phyloP scores from a whole-genome alignment of 2,329 filamentous ascomycete species.

The Colletotrichum lupini region DNA sequence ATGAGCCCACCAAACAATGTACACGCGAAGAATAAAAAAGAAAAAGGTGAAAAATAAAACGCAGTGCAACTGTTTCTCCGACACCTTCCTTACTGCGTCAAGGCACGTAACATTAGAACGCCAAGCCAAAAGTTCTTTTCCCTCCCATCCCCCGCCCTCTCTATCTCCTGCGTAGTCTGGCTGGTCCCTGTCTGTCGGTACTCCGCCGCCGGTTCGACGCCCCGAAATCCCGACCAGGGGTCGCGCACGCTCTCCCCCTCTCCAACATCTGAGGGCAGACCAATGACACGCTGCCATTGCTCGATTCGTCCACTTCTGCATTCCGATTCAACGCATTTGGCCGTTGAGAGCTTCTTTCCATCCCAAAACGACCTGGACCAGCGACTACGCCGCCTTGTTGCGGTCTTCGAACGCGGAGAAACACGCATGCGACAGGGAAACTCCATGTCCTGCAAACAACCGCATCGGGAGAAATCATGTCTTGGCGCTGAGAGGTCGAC shows the following conservation, averaged over 20 bases:
- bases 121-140: neutral
- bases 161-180: neutral
- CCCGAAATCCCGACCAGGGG: constrained; percentile 29
- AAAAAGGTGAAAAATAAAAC: neutral
- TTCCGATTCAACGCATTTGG: neutral
- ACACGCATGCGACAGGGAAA: neutral
- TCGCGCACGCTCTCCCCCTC: neutral
- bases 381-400: neutral
- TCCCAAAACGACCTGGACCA: neutral
- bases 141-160: neutral
- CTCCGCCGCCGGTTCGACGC: constrained; percentile 25
- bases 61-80: constrained; percentile 17
- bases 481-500: constrained; percentile 18
- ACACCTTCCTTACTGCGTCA: neutral
- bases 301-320: neutral
- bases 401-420: neutral
- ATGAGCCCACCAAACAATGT: neutral
- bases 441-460: constrained; percentile 11
- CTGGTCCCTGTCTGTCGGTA: constrained; percentile 12
- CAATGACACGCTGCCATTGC: constrained; percentile 21
- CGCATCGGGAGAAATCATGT: neutral
- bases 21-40: neutral
- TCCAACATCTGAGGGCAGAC: neutral
- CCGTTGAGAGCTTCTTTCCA: neutral
- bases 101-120: neutral